These are phyloP conservation scores for Boletus pseudo-olivaceus DNA, from an alignment of 768 basidiomycete species.

Conservation along the genomic window DNA sequence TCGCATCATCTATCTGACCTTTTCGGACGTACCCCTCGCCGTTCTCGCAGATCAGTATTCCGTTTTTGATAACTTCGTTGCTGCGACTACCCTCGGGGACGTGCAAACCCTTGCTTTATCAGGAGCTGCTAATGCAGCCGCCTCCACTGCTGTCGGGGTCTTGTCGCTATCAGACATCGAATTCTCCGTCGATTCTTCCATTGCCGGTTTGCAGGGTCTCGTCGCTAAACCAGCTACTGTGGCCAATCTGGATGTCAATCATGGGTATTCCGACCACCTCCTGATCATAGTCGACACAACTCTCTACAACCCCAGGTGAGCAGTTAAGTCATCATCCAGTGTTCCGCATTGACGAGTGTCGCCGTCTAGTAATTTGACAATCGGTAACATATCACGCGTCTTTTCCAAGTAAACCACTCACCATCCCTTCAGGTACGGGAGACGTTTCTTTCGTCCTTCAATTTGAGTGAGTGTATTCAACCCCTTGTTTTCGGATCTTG, in stretches of 20 bases:
- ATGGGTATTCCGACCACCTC: constrained; percentile 63
- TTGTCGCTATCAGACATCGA: constrained; percentile 53
- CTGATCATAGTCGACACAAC: constrained; percentile 61
- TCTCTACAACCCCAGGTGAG: constrained; percentile 64
- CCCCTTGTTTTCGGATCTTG: not conserved
- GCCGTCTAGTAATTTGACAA: constrained; percentile 33
- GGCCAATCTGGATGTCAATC: constrained; percentile 58
- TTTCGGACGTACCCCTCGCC: constrained; percentile 56
- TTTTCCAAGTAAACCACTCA: constrained; percentile 26
- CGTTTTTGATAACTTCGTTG: constrained; percentile 59
- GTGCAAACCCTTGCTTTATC: constrained; percentile 47
- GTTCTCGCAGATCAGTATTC: constrained; percentile 46
- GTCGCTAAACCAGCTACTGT: constrained; percentile 54
- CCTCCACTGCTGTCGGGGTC: constrained; percentile 63
- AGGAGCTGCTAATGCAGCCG: constrained; percentile 54
- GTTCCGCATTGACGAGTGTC: not conserved
- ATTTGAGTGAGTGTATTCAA: constrained; percentile 44
- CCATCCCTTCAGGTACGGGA: constrained; percentile 50
- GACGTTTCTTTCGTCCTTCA: constrained; percentile 60
- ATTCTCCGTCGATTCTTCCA: constrained; percentile 55
- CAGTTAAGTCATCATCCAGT: not conserved
- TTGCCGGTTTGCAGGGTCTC: constrained; percentile 65
- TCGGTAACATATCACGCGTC: constrained; percentile 23
- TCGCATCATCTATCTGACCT: constrained; percentile 59
- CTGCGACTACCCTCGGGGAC: constrained; percentile 52